These are phyloP conservation scores for Cruciata laevipes DNA, from an alignment of 257 asterid species.

Conservation along the genomic window DNA sequence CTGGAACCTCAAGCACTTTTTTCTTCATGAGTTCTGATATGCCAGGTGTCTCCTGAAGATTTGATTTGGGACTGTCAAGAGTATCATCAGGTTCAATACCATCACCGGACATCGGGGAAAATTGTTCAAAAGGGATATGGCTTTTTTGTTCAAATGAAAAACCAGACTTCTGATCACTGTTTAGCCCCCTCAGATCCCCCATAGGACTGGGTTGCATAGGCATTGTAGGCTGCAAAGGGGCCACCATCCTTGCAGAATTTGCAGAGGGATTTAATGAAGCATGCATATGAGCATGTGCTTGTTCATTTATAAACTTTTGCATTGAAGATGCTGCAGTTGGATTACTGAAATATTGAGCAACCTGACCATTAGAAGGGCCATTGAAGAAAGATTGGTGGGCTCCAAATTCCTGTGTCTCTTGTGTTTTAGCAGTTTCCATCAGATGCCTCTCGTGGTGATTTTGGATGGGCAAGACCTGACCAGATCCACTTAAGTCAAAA, in stretches of 20 bases:
- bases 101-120: slow-evolving; percentile 26
- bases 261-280: slow-evolving; percentile 27
- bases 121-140: slow-evolving; percentile 26
- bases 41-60: slow-evolving; percentile 10
- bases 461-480: slow-evolving; percentile 23
- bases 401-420: slow-evolving; percentile 28
- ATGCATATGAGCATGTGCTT: slow-evolving; percentile 25
- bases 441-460: slow-evolving; percentile 29
- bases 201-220: slow-evolving; percentile 25
- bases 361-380: slow-evolving; percentile 28
- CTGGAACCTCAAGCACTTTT: slow-evolving; percentile 8
- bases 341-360: slow-evolving; percentile 28
- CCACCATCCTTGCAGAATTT: slow-evolving; percentile 17
- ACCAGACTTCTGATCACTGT: slow-evolving; percentile 21
- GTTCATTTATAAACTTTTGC: slow-evolving; percentile 37
- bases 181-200: slow-evolving; percentile 22
- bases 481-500: slow-evolving; percentile 35
- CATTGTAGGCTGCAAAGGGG: slow-evolving; percentile 19
- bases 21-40: slow-evolving; percentile 7
- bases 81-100: slow-evolving; percentile 21
- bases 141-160: slow-evolving; percentile 27
- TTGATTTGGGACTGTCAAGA: slow-evolving; percentile 24
- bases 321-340: slow-evolving; percentile 25
- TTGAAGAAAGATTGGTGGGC: slow-evolving; percentile 28
- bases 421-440: slow-evolving; percentile 30